Evolutionary conservation across 2,329 filamentous ascomycete species (phyloP), one percentile per base, ranked within the genome.

Genomic region (Immersiporthe knoxdaviesiana): DNA sequence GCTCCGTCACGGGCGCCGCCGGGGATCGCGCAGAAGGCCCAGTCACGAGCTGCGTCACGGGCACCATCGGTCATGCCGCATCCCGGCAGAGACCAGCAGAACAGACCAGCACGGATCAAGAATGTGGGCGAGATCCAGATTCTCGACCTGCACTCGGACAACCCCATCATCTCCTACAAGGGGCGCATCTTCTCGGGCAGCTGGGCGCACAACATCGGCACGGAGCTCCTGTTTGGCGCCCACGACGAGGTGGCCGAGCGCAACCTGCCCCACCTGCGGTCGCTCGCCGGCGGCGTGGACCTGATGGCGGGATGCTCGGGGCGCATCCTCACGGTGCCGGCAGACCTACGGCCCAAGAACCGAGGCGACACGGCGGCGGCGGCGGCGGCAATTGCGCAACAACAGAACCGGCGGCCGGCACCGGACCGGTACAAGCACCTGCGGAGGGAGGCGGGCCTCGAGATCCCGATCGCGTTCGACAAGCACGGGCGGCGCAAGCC

Each of bases 141-240:
- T 64, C 83, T 96, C n/a, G 93, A 93, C 37, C 84, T 97, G 3
- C 91, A 97, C 78, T 90, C 90, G 1, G 76, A 81, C 2, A 91
- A 92, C 63, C 95, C 95, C 0, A 82, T 97, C 37, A 85, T 97
- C 70, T 91, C 91, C 30, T 97, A 97, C 79, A 87, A 91, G 69
- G 92, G 91, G 39, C 88, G 90, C 71, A 82, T 97, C 30, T 96
- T 94, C 77, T 89, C 88, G 72, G 95, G 93, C 72, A 82, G 88
- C 60, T 98, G 95, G 95, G 87, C 88, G 14, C 89, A 92, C 71
- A 91, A 93, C 70, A 87, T 97, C 58, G 95, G 95, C 47, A 97
- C 94, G 0, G 93, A 97, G 73, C 82, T 94, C 72, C 87, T 97
- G 56, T 91, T 97, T 74, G 85, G 84, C 1, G 80, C 79, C 21